Conservation (phyloP, 108 stramenopile species). For the Cyclotella atomus region DNA sequence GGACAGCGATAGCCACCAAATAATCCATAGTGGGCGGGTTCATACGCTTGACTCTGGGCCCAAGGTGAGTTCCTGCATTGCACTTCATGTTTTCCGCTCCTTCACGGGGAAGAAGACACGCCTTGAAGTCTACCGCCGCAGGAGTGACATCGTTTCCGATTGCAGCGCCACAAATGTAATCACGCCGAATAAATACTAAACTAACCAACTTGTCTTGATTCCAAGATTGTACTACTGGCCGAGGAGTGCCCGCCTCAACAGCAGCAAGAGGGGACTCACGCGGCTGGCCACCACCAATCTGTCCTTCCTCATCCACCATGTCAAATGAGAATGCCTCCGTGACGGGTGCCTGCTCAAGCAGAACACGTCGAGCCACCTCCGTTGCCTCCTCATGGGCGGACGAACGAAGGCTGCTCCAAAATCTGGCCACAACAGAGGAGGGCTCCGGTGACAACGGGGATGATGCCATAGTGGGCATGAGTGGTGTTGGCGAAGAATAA, state of each 20-base stretch:
- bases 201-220: slow-evolving; percentile 1
- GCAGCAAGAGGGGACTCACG: neutral
- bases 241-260: slow-evolving; percentile 4
- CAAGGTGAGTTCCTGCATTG: neutral
- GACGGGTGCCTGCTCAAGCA: neutral
- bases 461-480: neutral
- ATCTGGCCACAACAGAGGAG: neutral
- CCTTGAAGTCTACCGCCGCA: neutral
- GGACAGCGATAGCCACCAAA: neutral
- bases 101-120: neutral
- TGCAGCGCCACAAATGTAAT: neutral
- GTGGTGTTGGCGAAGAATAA: neutral
- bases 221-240: neutral
- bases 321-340: neutral
- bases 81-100: neutral
- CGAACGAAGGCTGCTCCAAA: neutral
- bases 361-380: neutral
- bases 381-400: neutral
- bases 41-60: slow-evolving; percentile 2
- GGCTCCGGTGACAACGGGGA: neutral
- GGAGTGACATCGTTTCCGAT: neutral
- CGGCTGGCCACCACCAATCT: neutral
- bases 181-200: neutral
- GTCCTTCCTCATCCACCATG: neutral
- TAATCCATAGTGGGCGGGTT: neutral